Evolutionary conservation across 2,329 filamentous ascomycete species (phyloP).

Genomic region (Penicillium hesseltinei): DNA sequence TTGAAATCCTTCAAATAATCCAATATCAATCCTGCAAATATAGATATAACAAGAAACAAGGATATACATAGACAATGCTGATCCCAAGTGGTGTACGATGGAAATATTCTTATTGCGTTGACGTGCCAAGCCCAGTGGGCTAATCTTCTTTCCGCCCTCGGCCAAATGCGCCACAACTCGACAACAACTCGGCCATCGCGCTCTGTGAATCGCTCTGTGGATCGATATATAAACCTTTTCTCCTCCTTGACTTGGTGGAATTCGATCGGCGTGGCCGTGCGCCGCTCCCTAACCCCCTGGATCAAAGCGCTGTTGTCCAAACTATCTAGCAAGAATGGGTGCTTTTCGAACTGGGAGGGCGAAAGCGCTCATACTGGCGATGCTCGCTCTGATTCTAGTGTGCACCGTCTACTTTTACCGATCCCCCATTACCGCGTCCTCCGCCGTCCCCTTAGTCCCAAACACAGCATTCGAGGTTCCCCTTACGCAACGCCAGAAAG

Average conservation of each 20-base stretch:
- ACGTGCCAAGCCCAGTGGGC: slow-evolving; percentile 7
- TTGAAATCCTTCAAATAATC: background rate
- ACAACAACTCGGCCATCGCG: background rate
- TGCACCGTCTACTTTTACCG: slow-evolving; percentile 40
- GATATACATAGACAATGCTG: background rate
- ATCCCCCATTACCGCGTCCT: slow-evolving; percentile 31
- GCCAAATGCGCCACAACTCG: background rate
- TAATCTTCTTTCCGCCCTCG: slow-evolving; percentile 8
- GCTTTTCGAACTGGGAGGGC: slow-evolving; percentile 30
- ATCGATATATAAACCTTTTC: background rate
- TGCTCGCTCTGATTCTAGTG: slow-evolving; percentile 31
- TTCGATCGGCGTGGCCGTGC: slow-evolving; percentile 22
- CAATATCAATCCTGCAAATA: no score
- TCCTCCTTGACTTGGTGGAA: background rate
- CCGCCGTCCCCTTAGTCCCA: slow-evolving; percentile 31
- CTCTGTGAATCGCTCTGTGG: no score
- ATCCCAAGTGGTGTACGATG: no score
- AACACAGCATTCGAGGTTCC: slow-evolving; percentile 36
- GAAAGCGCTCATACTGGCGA: slow-evolving; percentile 31
- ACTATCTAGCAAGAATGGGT: slow-evolving; percentile 20
- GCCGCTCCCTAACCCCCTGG: slow-evolving; percentile 15
- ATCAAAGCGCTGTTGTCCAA: slow-evolving; percentile 1
- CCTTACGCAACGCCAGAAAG: slow-evolving; percentile 36
- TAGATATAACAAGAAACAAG: no score
- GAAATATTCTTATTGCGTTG: background rate